Evolutionary conservation across 371 early-diverging fungal genomes (phyloP).

Genomic region (Mucor racemosus): DNA sequence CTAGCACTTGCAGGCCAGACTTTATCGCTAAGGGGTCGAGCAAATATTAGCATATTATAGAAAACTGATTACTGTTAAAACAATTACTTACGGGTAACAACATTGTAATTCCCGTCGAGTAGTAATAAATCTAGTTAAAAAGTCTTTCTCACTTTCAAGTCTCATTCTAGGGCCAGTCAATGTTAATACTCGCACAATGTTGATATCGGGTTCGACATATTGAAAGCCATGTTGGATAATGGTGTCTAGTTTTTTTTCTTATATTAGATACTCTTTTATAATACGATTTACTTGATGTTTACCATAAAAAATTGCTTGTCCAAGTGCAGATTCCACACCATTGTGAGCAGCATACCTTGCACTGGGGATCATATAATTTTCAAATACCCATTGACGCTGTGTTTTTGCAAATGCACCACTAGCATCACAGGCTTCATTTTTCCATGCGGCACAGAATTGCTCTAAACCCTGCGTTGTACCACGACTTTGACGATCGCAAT

Average conservation of each 20-base stretch:
- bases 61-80: no score
- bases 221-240: constrained; percentile 52
- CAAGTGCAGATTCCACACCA: constrained; percentile 34
- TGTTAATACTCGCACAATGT: constrained; percentile 35
- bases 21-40: constrained; percentile 25
- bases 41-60: no score
- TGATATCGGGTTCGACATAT: constrained; percentile 44
- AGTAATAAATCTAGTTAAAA: constrained; percentile 39
- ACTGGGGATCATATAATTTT: constrained; percentile 41
- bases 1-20: constrained; percentile 48
- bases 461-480: constrained; percentile 28
- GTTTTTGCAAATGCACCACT: constrained; percentile 30
- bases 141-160: constrained; percentile 33
- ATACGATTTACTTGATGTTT: not conserved
- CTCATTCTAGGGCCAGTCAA: constrained; percentile 34
- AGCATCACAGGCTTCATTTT: constrained; percentile 29
- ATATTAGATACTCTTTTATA: no score
- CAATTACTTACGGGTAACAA: constrained; percentile 43
- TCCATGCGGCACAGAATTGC: constrained; percentile 39
- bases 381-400: constrained; percentile 37
- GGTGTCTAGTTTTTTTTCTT: constrained; percentile 26
- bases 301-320: constrained; percentile 53
- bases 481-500: constrained; percentile 30
- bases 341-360: constrained; percentile 40
- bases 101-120: constrained; percentile 42